Percentiles rank a stretch among this genome's conserved stretches.
These are phyloP conservation scores for Mortierella sp. DNA, from an alignment of 371 early-diverging fungal species.

Conservation along the genomic window DNA sequence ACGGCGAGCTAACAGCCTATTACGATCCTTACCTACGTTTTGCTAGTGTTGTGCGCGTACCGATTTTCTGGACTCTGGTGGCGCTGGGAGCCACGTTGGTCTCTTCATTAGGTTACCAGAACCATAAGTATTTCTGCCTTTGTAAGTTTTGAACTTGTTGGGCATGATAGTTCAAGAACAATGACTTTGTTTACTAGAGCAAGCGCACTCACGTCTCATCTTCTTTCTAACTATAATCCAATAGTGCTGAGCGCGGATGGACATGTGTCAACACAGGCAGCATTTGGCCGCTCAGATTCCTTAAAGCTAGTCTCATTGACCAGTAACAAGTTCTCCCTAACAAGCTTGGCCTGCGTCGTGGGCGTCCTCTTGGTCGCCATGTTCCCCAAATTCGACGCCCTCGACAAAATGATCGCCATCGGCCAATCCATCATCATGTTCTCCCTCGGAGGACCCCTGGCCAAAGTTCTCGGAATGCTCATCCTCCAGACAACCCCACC, in stretches of 20 bases:
- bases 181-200: not conserved
- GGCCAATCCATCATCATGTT: conserved; percentile 69
- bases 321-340: conserved; percentile 51
- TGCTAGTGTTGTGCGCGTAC: conserved; percentile 55
- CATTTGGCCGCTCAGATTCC: conserved; percentile 19
- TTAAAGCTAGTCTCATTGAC: conserved; percentile 12
- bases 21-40: not conserved
- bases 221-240: not conserved
- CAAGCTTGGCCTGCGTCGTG: conserved; percentile 40
- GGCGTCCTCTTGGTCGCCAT: conserved; percentile 49
- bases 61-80: conserved; percentile 61
- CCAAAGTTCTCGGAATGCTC: conserved; percentile 57
- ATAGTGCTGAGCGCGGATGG: conserved; percentile 29
- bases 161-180: not conserved
- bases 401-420: conserved; percentile 69
- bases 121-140: conserved; percentile 71
- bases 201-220: not conserved
- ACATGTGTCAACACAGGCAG: conserved; percentile 10
- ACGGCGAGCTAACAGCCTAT: not conserved
- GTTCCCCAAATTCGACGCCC: conserved; percentile 47
- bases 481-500: conserved; percentile 59
- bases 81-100: conserved; percentile 65
- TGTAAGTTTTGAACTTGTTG: conserved; percentile 53
- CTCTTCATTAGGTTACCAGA: conserved; percentile 65
- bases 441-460: conserved; percentile 48